Base-by-base conservation (phyloP, 495 filamentous ascomycete species). In the Hypoxylon intermedium region DNA sequence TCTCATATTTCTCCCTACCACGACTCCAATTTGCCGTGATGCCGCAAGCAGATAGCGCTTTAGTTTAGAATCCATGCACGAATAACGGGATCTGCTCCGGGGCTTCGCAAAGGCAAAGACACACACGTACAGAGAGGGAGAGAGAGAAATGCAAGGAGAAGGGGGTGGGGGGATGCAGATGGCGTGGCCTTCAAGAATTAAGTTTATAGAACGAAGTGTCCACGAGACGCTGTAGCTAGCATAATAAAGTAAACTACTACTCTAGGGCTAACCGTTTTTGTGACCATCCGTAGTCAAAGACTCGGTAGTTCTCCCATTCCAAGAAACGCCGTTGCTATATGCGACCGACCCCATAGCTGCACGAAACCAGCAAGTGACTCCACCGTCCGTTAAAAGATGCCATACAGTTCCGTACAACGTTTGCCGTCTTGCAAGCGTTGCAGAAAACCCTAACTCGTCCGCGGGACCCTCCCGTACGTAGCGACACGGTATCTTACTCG, bases 241-340 rank as follows among this genome's bases (percentile, higher is more conserved):
- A 46, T 40, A 21, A 48, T 33, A 54, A n/a, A 42, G 52, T 57
- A 47, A 24, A 53, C 40, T 62, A 55, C 23, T 18, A n/a, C n/a
- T n/a, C n/a, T n/a, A 41, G 40, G 40, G 40, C 46, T 42, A 51
- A 49, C 58, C 58, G 23, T 31, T 51, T 51, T 51, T 28, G 52
- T 52, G 0, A 46, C 38, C 21, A 45, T 51, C 18, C 37, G 50
- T 28, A 42, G 7, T 26, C 24, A 45, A 31, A 15, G n/a, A 43
- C 19, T 43, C 30, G 24, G 58, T 54, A 44, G 47, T 38, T 5
- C 34, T 46, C 48, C 44, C 31, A 40, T 46, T 55, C 57, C 47
- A 43, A 45, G n/a, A 62, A 51, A 66, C 63, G 63, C 63, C 63
- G 36, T 53, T 41, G 47, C 48, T 26, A 60, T 33, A 60, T 67